phyloP scores from a whole-genome alignment of 495 filamentous ascomycete genomes.

The Neurospora tetrasperma region DNA sequence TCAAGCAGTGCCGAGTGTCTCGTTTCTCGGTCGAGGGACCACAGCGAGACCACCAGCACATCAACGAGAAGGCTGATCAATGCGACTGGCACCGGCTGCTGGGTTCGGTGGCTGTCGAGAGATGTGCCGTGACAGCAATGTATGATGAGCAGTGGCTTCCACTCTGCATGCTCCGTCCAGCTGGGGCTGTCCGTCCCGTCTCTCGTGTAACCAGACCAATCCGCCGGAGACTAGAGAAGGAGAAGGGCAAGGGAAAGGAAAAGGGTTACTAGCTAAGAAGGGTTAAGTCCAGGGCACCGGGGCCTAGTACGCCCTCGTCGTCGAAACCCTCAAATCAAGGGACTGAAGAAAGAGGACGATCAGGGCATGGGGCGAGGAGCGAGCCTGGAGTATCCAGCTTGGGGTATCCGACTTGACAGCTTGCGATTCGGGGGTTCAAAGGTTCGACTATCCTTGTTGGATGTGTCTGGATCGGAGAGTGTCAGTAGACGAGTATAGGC shows the following conservation, averaged over 20 bases:
- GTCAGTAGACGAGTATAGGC: background rate
- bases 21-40: background rate
- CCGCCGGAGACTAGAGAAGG: background rate
- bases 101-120: background rate
- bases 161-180: background rate
- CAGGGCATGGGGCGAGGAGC: background rate
- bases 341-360: background rate
- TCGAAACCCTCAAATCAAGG: background rate
- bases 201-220: background rate
- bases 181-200: background rate
- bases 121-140: background rate
- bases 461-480: background rate
- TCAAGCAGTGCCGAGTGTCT: background rate
- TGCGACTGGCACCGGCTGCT: background rate
- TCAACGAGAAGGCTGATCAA: background rate
- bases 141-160: background rate
- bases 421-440: background rate
- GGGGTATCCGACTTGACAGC: background rate
- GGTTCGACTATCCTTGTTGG: background rate
- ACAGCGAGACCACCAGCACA: background rate
- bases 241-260: background rate
- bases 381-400: background rate
- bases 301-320: background rate
- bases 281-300: background rate
- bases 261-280: background rate